Evolutionary conservation across 306 rosid genomes (phyloP).

Genomic region (Pueraria montana): DNA sequence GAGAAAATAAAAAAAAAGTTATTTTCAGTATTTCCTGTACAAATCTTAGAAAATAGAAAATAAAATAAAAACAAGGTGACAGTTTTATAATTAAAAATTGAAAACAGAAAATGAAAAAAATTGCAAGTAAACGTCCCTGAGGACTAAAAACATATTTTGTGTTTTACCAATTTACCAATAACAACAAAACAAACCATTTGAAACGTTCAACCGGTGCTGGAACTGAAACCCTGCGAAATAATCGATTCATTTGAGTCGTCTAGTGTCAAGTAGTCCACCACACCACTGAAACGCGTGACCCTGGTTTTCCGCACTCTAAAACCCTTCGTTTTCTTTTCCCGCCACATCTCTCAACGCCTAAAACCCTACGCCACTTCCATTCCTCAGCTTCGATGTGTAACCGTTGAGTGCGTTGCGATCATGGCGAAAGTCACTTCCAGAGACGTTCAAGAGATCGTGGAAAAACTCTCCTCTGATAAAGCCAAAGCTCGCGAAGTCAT

Average conservation of each 20-base stretch:
- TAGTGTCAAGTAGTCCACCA: background rate
- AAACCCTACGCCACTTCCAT: conserved; percentile 46
- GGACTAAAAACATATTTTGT: too few species aligned
- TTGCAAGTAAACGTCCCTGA: too few species aligned
- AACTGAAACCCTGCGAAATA: background rate
- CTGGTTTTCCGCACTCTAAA: conserved; percentile 30
- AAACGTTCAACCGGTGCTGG: background rate
- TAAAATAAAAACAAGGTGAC: too few species aligned
- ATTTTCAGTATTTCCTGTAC: too few species aligned
- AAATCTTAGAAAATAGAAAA: too few species aligned
- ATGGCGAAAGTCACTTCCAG: conserved; percentile 68
- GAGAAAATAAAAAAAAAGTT: too few species aligned
- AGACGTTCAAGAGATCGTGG: conserved; percentile 80
- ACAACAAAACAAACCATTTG: background rate
- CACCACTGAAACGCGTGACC: background rate
- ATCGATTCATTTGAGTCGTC: background rate
- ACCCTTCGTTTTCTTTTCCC: conserved; percentile 58
- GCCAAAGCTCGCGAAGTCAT: conserved; percentile 84
- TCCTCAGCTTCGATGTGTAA: background rate
- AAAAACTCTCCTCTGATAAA: conserved; percentile 87
- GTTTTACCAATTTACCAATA: too few species aligned
- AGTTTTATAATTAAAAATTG: too few species aligned
- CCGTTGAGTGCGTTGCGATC: conserved; percentile 41
- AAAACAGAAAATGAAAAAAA: too few species aligned
- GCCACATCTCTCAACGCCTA: conserved; percentile 49